Base-by-base conservation (phyloP, 352 stramenopile genomes). In the Phytophthora pinifolia region DNA sequence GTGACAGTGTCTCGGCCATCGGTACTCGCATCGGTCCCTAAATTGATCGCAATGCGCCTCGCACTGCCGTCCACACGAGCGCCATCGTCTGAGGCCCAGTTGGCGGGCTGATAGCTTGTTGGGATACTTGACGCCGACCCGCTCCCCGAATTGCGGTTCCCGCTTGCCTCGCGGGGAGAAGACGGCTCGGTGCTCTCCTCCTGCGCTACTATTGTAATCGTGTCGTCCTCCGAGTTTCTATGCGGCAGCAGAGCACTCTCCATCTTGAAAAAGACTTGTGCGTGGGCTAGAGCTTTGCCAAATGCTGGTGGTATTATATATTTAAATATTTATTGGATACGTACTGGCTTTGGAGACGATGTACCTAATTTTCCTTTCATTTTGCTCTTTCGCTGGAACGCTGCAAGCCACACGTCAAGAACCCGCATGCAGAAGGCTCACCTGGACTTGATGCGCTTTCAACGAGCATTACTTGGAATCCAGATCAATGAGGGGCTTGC, bases 11-110 rank as follows among this genome's bases (percentile, higher is more conserved):
- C 22, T 27, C 6, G 20, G 20, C 20, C 20, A 3, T 25, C 22
- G 22, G 9, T 37, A 22, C 25, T 45, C 2, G 17, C 15, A 2
- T 4, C 14, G 9, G 10, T 41, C 3, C 35, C 32, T 27, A 64
- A 48, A 42, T 63, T 67, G 20, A 67, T n/a, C 38, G 59, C 59
- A 17, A 67, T 67, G 17, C 59, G 59, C 36, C 59, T 56, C 18
- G 59, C 53, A 48, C 59, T 67, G 30, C 60, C 60, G 10, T 68
- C 60, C 4, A 68, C 46, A 4, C 39, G 53, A 31, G 22, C 58
- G 2, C 54, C 54, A 20, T 64, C 59, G 25, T 68, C 59, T 31
- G 60, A 68, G 34, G 31, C 46, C 54, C 54, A 68, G 42, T 68
- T 47, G 1, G 18, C 8, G 17, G 59, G 59, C 25, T 68, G 46